Conservation (phyloP, 148 eudicot species). For the Vaccinium vitisidaea region DNA sequence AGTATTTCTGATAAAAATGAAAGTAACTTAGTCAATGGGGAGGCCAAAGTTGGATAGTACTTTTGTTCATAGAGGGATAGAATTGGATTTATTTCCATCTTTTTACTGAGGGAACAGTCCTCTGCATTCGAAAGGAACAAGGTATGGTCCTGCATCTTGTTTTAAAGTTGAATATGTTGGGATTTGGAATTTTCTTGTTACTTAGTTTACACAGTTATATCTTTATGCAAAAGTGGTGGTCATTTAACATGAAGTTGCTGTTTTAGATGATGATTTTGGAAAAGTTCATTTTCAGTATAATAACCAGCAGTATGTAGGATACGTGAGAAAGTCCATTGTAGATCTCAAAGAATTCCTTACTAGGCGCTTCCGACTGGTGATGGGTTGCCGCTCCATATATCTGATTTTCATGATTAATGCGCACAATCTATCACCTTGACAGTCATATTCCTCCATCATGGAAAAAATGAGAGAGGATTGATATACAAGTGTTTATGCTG, state of each 20-base stretch:
- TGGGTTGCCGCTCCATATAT: not conserved
- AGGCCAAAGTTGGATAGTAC: conserved; percentile 59
- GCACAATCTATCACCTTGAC: not conserved
- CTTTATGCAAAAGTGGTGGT: not conserved
- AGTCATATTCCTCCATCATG: not conserved
- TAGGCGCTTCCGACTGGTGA: not conserved
- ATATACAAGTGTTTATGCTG: not conserved
- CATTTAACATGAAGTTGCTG: not conserved
- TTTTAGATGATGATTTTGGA: too few relatives aligned
- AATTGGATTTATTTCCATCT: not conserved
- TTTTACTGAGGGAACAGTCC: not conserved
- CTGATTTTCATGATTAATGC: not conserved
- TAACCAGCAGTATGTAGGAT: not conserved
- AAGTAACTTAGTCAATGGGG: conserved; percentile 57
- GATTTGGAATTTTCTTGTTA: not conserved
- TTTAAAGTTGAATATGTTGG: not conserved
- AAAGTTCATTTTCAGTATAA: not conserved
- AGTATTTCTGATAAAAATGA: conserved; percentile 34
- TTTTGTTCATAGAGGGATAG: not conserved
- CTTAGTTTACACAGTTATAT: not conserved
- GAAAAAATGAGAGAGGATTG: not conserved
- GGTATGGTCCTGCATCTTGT: conserved; percentile 11
- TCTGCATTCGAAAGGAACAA: not conserved
- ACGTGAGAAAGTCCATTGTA: not conserved
- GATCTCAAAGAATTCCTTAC: conserved; percentile 1